These are phyloP conservation scores for Osmanthus fragrans DNA, from an alignment of 257 asterid genomes.

Conservation along the genomic window DNA sequence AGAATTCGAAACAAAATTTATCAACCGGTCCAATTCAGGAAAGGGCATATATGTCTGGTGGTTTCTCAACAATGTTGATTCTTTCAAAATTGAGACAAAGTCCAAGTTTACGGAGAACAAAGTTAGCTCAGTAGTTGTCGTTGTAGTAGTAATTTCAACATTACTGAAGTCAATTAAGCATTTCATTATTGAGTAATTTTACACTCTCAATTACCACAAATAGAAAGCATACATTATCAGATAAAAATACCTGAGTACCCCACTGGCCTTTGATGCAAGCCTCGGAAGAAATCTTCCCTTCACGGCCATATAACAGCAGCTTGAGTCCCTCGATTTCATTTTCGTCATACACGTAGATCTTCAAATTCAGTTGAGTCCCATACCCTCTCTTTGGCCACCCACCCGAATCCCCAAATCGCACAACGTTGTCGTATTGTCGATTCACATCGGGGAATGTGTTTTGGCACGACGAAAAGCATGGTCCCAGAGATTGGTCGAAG, in stretches of 20 bases:
- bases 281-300: constrained; percentile 65
- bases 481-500: constrained; percentile 53
- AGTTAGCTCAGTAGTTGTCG: neutral
- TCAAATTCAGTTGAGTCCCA: constrained; percentile 51
- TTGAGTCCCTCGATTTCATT: constrained; percentile 76
- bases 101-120: neutral
- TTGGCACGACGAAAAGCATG: constrained; percentile 34
- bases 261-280: constrained; percentile 91
- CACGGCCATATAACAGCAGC: constrained; percentile 72
- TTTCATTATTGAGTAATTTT: neutral
- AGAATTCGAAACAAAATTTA: neutral
- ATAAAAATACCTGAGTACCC: constrained; percentile 76
- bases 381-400: constrained; percentile 55
- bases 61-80: neutral
- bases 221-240: neutral
- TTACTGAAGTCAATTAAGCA: neutral
- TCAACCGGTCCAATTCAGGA: neutral
- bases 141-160: neutral
- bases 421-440: constrained; percentile 34
- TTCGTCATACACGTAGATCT: constrained; percentile 87
- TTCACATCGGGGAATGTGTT: constrained; percentile 23
- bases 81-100: neutral
- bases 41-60: neutral
- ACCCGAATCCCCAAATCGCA: constrained; percentile 15
- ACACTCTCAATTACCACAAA: neutral